Percentiles rank a stretch among this genome's conserved stretches.
These are phyloP conservation scores for Cladosporium colombiae DNA, from an alignment of 2,329 filamentous ascomycete species.

Conservation along the genomic window DNA sequence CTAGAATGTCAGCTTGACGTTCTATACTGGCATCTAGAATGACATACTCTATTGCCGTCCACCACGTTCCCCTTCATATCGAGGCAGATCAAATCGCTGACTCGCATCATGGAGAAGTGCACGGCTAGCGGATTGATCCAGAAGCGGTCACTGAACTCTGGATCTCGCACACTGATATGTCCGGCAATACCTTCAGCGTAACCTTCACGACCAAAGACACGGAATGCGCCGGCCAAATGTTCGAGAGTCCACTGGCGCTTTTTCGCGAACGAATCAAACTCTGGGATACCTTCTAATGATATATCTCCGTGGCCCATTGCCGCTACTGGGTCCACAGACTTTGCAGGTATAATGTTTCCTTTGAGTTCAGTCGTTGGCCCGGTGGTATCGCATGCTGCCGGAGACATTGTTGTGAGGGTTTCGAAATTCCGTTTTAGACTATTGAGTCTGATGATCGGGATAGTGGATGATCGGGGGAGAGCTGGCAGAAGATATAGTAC, in stretches of 20 bases:
- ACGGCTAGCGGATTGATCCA: slow-evolving; percentile 67
- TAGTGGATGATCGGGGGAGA: background rate
- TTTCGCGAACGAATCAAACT: slow-evolving; percentile 51
- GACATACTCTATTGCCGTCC: slow-evolving; percentile 7
- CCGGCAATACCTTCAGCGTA: slow-evolving; percentile 66
- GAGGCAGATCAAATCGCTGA: slow-evolving; percentile 32
- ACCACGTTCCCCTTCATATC: slow-evolving; percentile 22
- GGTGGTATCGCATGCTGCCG: background rate
- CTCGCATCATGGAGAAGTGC: slow-evolving; percentile 83
- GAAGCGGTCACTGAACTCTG: slow-evolving; percentile 43
- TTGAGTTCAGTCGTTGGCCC: background rate
- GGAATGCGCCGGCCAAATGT: slow-evolving; percentile 63
- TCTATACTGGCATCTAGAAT: background rate
- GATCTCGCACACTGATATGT: slow-evolving; percentile 64
- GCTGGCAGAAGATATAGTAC: background rate
- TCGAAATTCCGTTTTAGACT: background rate
- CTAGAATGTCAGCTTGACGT: background rate
- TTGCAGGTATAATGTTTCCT: background rate
- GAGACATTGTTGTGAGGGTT: background rate
- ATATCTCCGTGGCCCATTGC: slow-evolving; percentile 40
- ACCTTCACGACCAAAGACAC: slow-evolving; percentile 61
- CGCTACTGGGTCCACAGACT: background rate
- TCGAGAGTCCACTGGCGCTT: slow-evolving; percentile 62
- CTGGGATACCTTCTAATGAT: slow-evolving; percentile 52
- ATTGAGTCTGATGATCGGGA: background rate